Base-by-base conservation (phyloP, 169 alveolate species). In the Cryptosporidium muris region DNA sequence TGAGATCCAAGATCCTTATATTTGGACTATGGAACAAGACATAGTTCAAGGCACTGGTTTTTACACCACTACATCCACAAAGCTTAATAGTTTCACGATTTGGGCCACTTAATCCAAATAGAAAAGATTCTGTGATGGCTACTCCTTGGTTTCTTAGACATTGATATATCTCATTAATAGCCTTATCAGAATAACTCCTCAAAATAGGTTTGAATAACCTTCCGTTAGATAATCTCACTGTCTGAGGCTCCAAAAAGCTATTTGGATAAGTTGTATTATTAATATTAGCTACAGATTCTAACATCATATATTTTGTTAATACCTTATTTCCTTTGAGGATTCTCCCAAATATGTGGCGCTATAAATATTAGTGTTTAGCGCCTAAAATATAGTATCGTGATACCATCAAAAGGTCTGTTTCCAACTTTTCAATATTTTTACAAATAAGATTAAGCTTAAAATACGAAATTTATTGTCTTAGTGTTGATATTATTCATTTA, bases 91-190 rank as follows among this genome's bases (percentile, higher is more conserved):
- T 25, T 43, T 74, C 60, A 25, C 85, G 54, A 48, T 74, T 56
- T 40, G 85, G 68, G 8, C 85, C 85, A 60, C 85, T 60, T 7
- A 74, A 58, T 74, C 62, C 85, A 43, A 58, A 74, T 58, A 74
- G 25, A 60, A 74, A 74, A 6, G 85, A 74, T 60, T 74, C 85
- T n/a, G 85, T 74, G 1, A 74, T 74, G 43, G 8, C 60, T 58
- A 74, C 47, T 56, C 74, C 66, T 58, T 51, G 52, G 43, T 62
- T 56, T 74, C 49, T 74, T 34, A 74, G 25, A 5, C 16, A 11
- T 12, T 45, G 16, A 3, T 74, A 74, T 16, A 74, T 48, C 8
- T 74, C n/a, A 45, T 51, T 58, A 58, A 74, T 58, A 34, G 36
- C 40, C 43, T 42, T 43, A 7, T 74, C 85, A 6, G 85, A 58